Conservation (phyloP, 2,329 filamentous ascomycete species). For the Penicillium rolfsii region DNA sequence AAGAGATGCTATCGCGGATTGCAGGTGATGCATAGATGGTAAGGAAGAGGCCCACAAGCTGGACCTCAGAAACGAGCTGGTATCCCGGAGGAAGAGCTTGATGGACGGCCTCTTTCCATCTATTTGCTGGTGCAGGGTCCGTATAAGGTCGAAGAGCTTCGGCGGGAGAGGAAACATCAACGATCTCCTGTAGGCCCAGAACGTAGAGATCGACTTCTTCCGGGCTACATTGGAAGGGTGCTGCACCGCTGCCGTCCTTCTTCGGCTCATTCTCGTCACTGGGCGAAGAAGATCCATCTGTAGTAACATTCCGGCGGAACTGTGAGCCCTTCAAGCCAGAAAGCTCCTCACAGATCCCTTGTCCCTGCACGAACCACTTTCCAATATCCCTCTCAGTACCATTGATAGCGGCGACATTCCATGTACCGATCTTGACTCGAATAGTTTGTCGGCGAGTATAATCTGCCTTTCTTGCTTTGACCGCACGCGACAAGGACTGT, state of each 20-base stretch:
- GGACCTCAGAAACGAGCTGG: constrained; percentile 74
- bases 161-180: constrained; percentile 77
- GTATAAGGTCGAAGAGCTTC: constrained; percentile 78
- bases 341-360: constrained; percentile 68
- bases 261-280: constrained; percentile 50
- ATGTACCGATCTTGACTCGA: constrained; percentile 86
- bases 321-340: constrained; percentile 51
- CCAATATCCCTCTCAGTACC: constrained; percentile 86
- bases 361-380: constrained; percentile 82
- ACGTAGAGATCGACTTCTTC: constrained; percentile 86
- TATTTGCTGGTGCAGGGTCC: constrained; percentile 70
- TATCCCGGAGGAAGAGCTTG: constrained; percentile 77
- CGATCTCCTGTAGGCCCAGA: constrained; percentile 87
- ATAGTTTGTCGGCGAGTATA: constrained; percentile 76
- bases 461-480: constrained; percentile 75
- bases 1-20: constrained; percentile 73
- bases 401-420: constrained; percentile 87
- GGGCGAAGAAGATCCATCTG: constrained; percentile 22
- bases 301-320: constrained; percentile 20
- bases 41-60: constrained; percentile 82
- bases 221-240: constrained; percentile 39
- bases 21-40: constrained; percentile 83
- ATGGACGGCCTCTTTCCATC: constrained; percentile 79
- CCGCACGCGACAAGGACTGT: constrained; percentile 56
- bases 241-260: constrained; percentile 49